Base-by-base conservation (phyloP, 306 rosid species). In the Dicorynia guianensis region DNA sequence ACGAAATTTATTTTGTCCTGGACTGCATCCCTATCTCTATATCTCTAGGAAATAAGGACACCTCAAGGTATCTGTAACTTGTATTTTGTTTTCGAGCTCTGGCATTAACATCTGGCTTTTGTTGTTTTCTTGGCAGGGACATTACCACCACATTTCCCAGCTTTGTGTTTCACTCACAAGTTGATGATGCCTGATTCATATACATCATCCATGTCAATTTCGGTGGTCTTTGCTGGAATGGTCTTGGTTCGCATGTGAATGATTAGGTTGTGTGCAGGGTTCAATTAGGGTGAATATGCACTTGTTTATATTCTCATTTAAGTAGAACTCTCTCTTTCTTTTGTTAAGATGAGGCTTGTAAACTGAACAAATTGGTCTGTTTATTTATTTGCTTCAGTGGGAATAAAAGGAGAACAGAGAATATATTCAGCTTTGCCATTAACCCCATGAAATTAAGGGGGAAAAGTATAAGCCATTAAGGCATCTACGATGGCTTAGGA, bases 121-220 rank as follows among this genome's bases (percentile, higher is more conserved):
- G 30, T 17, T 69, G 15, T 46, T 76, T 71, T 44, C 19, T 75
- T 76, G 83, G 81, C 91, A 89, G 93, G 56, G 93, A 86, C 56
- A 84, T 89, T 75, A 89, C 93, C 72, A 89, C 90, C 63, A 82
- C 90, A 69, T 89, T 89, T 71, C 93, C 93, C 1, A 86, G 93
- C 68, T 89, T 89, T 81, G 82, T 89, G 33, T 89, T 89, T 79
- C 82, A 89, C 63, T 82, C 93, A 3, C 87, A 82, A 44, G 93
- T 89, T 55, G 89, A 86, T 33, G 93, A 89, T 84, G 18, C 64
- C 43, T 89, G 77, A 89, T 36, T 50, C 53, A 73, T 13, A 77
- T 39, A 17, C 38, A 49, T 54, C 49, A 59, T 67, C 46, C 62
- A 19, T 76, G 67, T 12, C 71, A 56, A 66, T 70, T 56, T 66